Base-by-base conservation (phyloP, 352 stramenopile species). In the Sclerospora graminicola region DNA sequence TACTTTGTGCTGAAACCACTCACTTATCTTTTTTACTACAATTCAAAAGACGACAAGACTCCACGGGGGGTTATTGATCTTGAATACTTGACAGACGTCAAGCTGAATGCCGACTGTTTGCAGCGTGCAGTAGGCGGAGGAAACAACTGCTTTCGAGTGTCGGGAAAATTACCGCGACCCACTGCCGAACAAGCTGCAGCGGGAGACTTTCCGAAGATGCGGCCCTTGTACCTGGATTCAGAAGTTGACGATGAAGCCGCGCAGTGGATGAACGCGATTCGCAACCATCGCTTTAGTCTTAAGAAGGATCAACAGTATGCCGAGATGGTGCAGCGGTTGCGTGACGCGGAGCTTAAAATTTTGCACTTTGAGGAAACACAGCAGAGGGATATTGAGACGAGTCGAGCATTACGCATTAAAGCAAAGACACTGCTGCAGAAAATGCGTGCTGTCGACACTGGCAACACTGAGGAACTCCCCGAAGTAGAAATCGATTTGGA, bases 11-110 rank as follows among this genome's bases (percentile, higher is more conserved):
- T 92, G 41, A 75, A 79, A 32, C 71, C 77, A 2, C 51, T 74
- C 9, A 87, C 80, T 15, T 82, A 82, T 47, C 57, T 92, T n/a
- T 84, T 89, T 44, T 92, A 89, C 57, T 92, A 87, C 60, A 85
- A 84, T 41, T 59, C 63, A 10, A 51, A 61, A 13, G 62, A 66
- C 0, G 77, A 89, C 50, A 63, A 76, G 28, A 65, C 64, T 16
- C 80, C 80, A 34, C 63, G 78, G 28, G 80, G 77, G 1, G 68
- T 89, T 14, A 79, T 92, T 35, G 80, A 92, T 45, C 47, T 89
- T 24, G 75, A 88, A 62, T 92, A 84, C 41, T 48, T 89, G 18
- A 65, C 60, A 23, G 74, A 91, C 49, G 53, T 91, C 35, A 79
- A 78, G 19, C 75, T 65, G 57, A 88, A 90, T 45, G 52, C 57